Evolutionary conservation across 1,139 yeast genomes (phyloP), one percentile per base, ranked within the genome.

Genomic region (Arxiozyma slooffiae): DNA sequence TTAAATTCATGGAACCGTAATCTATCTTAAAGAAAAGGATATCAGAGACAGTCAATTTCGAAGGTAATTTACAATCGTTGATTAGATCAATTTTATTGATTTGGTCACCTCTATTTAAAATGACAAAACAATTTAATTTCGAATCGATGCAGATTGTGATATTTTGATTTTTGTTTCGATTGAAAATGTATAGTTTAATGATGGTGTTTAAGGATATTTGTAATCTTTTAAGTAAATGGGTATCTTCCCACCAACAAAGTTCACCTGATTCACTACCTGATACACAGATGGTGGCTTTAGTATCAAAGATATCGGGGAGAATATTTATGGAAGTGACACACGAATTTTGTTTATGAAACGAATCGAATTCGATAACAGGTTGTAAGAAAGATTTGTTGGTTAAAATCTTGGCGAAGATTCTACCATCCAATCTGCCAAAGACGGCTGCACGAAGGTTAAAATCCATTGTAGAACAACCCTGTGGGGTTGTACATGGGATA

Each of bases 351-450:
- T 56, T 52, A 53, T 71, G 74, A 7, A 57, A 52, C 1, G 58
- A 53, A 42, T 64, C 60, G 52, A 70, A 71, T 49, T 68, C 68
- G 11, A 67, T 63, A 1, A 70, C 61, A 0, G 75, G 71, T 7
- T 71, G 62, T 44, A 72, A 52, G 43, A 72, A 64, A 0, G 71
- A 61, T 48, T 62, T 69, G 54, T 69, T 67, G 26, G 69, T 67
- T 42, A 75, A 55, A 14, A 70, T 56, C 43, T 74, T 71, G 6
- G 72, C 71, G 40, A 58, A 71, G 0, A 76, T 64, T 42, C 68
- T 63, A 8, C 79, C 78, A 58, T 74, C 76, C 60, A 70, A 71
- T 48, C 75, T 66, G 2, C 79, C 79, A 60, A 71, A 74, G 0
- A 72, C 69, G 0, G 75, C 67, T 1, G 69, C 66, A 51, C 60